phyloP scores from a whole-genome alignment of 805 yeast genomes.

The Candida loeiensis region DNA sequence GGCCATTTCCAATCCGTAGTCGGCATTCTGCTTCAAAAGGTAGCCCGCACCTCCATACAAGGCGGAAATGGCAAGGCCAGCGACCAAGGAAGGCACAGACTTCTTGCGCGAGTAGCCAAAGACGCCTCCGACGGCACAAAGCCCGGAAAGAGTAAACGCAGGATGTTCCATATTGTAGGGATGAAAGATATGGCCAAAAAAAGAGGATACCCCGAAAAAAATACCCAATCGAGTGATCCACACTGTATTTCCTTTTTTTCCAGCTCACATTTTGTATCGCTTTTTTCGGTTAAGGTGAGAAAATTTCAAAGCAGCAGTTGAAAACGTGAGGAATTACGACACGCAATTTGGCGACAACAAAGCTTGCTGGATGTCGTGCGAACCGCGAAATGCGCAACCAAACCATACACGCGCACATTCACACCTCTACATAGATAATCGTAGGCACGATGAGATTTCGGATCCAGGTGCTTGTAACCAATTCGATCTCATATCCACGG shows the following conservation, averaged over 20 bases:
- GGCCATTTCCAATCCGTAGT: constrained; percentile 79
- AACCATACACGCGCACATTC: neutral
- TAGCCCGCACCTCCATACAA: constrained; percentile 72
- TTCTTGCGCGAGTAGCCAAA: constrained; percentile 66
- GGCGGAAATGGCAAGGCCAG: constrained; percentile 62
- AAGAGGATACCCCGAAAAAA: neutral
- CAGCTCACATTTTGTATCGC: neutral
- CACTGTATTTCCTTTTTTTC: neutral
- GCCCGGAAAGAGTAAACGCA: constrained; percentile 65
- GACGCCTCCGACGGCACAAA: constrained; percentile 66
- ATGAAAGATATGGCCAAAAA: too few species aligned
- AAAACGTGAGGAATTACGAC: neutral
- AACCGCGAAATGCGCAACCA: neutral
- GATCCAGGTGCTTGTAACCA: neutral
- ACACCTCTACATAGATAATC: too few species aligned
- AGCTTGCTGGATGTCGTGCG: neutral
- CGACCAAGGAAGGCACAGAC: constrained; percentile 75
- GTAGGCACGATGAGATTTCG: neutral
- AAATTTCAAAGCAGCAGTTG: neutral
- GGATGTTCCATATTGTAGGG: constrained; percentile 62
- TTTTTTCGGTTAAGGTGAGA: constrained; percentile 1
- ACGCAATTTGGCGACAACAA: constrained; percentile 1
- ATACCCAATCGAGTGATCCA: neutral
- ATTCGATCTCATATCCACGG: neutral
- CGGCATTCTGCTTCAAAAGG: constrained; percentile 65